These are phyloP conservation scores for Diaporthe nobilis DNA, from an alignment of 2,329 filamentous ascomycete genomes.

Conservation along the genomic window DNA sequence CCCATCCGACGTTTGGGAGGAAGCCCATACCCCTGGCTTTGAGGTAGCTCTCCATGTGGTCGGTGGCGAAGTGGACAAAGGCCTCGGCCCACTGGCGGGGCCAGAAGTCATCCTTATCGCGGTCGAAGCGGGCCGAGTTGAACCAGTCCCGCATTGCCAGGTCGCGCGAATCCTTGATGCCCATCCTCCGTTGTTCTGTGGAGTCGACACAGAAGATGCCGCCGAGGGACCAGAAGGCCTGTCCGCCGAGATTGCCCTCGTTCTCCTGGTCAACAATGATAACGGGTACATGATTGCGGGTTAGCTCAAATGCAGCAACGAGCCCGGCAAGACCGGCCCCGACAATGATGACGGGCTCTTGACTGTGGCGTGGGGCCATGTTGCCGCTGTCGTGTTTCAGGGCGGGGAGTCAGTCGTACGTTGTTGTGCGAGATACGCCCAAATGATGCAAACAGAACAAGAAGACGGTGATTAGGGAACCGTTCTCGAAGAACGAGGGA, in stretches of 20 bases:
- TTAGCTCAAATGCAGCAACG: slow-evolving; percentile 71
- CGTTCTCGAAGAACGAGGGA: no score
- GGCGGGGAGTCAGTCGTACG: background rate
- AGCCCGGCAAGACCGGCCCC: slow-evolving; percentile 72
- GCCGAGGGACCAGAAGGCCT: slow-evolving; percentile 76
- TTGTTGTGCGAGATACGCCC: background rate
- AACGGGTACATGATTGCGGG: slow-evolving; percentile 62
- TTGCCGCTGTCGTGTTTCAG: background rate
- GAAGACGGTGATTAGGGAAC: background rate
- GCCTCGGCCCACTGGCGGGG: slow-evolving; percentile 74
- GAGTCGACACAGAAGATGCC: slow-evolving; percentile 73
- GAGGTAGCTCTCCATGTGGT: slow-evolving; percentile 71
- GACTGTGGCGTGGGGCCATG: slow-evolving; percentile 19
- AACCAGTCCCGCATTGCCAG: slow-evolving; percentile 73
- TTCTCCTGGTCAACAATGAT: slow-evolving; percentile 73
- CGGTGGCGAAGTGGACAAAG: slow-evolving; percentile 73
- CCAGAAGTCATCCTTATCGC: slow-evolving; percentile 69
- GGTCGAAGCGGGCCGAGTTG: slow-evolving; percentile 70
- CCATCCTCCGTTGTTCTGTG: slow-evolving; percentile 67
- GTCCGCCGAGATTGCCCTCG: slow-evolving; percentile 68
- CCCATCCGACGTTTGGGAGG: slow-evolving; percentile 70
- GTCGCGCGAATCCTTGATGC: slow-evolving; percentile 70
- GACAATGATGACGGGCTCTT: slow-evolving; percentile 66
- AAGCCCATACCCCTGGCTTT: slow-evolving; percentile 67
- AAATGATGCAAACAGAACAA: background rate